phyloP scores from a whole-genome alignment of 495 filamentous ascomycete species.

The Articulospora tetracladia region DNA sequence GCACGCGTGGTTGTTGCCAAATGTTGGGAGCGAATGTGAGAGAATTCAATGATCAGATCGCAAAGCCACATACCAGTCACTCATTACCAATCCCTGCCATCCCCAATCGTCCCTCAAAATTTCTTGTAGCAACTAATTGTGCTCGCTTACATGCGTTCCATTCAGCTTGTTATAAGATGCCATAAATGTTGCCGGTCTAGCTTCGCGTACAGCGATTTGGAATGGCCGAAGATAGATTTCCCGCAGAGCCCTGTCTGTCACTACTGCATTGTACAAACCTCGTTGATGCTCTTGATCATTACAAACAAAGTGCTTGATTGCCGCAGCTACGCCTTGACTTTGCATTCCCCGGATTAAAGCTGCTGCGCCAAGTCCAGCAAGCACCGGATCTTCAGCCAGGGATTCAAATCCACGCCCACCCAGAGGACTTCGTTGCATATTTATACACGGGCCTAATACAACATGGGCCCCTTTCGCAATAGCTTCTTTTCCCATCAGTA shows the following conservation, averaged over 20 bases:
- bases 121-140: conserved; percentile 53
- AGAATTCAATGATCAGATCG: too few relatives aligned
- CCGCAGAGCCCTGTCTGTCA: conserved; percentile 65
- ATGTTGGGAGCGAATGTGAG: too few relatives aligned
- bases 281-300: conserved; percentile 76
- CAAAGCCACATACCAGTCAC: conserved; percentile 10
- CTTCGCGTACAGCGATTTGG: conserved; percentile 63
- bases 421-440: conserved; percentile 68
- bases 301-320: conserved; percentile 74
- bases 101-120: conserved; percentile 62
- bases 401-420: conserved; percentile 78
- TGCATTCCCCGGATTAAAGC: conserved; percentile 64
- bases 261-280: conserved; percentile 59
- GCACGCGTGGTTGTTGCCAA: too few relatives aligned
- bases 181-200: conserved; percentile 64
- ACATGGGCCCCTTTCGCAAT: conserved; percentile 66
- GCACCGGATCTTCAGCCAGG: conserved; percentile 66
- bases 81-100: conserved; percentile 14
- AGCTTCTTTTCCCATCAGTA: conserved; percentile 62
- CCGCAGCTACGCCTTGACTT: conserved; percentile 61
- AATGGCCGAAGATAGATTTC: conserved; percentile 79
- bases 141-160: conserved; percentile 62
- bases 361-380: conserved; percentile 64
- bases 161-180: conserved; percentile 73
- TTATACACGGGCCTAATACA: conserved; percentile 70